phyloP scores from a whole-genome alignment of 1,284 basidiomycete genomes.

The Boletellus deceptivus region DNA sequence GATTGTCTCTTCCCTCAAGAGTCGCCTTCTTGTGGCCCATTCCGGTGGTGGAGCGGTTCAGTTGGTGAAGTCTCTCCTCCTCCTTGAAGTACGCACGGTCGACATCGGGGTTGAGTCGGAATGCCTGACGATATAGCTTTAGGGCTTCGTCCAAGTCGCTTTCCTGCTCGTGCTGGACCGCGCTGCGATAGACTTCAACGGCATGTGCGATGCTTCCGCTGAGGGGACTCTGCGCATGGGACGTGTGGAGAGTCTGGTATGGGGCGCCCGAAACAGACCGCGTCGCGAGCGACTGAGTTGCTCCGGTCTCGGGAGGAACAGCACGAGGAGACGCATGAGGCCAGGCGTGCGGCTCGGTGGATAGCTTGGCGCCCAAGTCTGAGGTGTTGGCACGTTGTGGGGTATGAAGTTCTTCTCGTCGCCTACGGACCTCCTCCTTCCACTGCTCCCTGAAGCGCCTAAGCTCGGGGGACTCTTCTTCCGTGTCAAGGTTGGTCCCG shows the following conservation, averaged over 20 bases:
- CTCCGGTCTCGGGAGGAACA: not conserved
- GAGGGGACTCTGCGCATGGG: constrained; percentile 25
- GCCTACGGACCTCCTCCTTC: constrained; percentile 62
- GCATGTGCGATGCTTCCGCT: constrained; percentile 46
- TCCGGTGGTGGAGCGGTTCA: constrained; percentile 14
- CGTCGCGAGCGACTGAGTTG: not conserved
- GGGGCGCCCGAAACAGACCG: constrained; percentile 8
- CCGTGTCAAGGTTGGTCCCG: not conserved
- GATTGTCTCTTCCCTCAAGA: constrained; percentile 17
- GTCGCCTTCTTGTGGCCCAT: constrained; percentile 20
- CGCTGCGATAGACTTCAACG: constrained; percentile 64
- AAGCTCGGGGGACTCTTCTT: constrained; percentile 50
- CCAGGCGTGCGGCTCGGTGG: not conserved
- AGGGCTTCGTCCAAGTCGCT: constrained; percentile 76
- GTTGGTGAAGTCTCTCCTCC: constrained; percentile 41
- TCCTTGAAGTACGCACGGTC: constrained; percentile 60
- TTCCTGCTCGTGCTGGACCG: constrained; percentile 69
- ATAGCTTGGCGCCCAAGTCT: not conserved
- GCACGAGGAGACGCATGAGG: not conserved
- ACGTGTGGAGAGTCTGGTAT: constrained; percentile 6
- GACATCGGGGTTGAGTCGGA: constrained; percentile 69
- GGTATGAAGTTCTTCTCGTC: constrained; percentile 31
- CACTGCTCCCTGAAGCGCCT: constrained; percentile 71
- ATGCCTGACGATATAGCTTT: constrained; percentile 73
- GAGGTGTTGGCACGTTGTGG: not conserved